Conservation (phyloP, 345 rosid genomes). For the Excoecaria cochinchinensis region DNA sequence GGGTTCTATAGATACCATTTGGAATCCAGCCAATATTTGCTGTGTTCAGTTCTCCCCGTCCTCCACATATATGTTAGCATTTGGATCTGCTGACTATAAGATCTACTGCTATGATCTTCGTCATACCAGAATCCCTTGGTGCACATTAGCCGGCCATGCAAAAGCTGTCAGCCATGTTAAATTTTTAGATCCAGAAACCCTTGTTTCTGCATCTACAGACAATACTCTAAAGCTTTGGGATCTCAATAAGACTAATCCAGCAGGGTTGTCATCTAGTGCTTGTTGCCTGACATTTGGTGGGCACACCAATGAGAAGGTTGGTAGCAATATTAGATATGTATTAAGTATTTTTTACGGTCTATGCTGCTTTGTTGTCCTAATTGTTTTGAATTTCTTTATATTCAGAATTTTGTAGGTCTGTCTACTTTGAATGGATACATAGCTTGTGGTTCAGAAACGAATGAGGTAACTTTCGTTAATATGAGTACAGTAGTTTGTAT, state of each 20-base stretch:
- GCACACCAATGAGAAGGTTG: conserved; percentile 22
- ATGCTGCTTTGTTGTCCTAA: background rate
- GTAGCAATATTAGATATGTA: background rate
- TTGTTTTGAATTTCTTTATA: background rate
- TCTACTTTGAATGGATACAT: conserved; percentile 17
- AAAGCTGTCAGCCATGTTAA: conserved; percentile 27
- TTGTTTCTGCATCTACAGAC: conserved; percentile 25
- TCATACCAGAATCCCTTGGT: conserved; percentile 16
- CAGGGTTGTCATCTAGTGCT: conserved; percentile 10
- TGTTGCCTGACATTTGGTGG: conserved; percentile 15
- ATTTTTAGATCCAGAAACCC: conserved; percentile 21
- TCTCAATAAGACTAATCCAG: conserved; percentile 11
- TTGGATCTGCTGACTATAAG: conserved; percentile 25
- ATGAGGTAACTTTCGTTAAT: conserved; percentile 16
- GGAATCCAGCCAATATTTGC: conserved; percentile 24
- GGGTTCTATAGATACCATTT: conserved; percentile 16
- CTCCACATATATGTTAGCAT: conserved; percentile 6
- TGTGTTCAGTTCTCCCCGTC: conserved; percentile 25
- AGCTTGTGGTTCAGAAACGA: conserved; percentile 29
- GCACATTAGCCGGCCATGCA: conserved; percentile 19
- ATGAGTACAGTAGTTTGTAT: background rate
- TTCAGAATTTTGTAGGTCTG: conserved; percentile 16
- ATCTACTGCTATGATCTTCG: conserved; percentile 26
- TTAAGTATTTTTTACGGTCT: background rate
- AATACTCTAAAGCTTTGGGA: conserved; percentile 29